Evolutionary conservation across 257 asterid species (phyloP).

Genomic region (Penstemon barbatus): DNA sequence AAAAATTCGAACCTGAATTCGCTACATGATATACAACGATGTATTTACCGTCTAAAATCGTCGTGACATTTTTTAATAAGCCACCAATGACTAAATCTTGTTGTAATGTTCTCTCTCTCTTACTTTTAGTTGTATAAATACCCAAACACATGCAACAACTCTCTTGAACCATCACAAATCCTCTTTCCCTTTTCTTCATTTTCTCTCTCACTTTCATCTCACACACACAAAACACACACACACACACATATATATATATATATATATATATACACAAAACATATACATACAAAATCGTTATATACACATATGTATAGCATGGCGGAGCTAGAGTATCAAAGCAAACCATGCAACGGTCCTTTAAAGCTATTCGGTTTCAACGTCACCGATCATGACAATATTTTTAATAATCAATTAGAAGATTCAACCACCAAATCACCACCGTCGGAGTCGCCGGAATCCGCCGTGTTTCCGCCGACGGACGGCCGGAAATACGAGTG

Average conservation of each 20-base stretch:
- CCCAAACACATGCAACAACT: constrained; percentile 65
- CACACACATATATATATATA: background rate
- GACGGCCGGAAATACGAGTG: constrained; percentile 95
- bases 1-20: no score
- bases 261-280: background rate
- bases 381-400: constrained; percentile 27
- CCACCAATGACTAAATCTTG: no score
- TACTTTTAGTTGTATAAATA: constrained; percentile 59
- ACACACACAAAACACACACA: constrained; percentile 23
- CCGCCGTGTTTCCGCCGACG: constrained; percentile 40
- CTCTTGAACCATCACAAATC: constrained; percentile 26
- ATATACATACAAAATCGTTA: background rate
- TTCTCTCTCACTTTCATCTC: constrained; percentile 19
- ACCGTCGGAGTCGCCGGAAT: constrained; percentile 46
- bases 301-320: constrained; percentile 32
- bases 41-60: no score
- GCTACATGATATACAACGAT: no score
- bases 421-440: constrained; percentile 43
- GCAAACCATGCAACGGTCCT: constrained; percentile 52
- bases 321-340: constrained; percentile 61
- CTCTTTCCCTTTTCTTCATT: constrained; percentile 21
- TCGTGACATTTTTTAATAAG: no score
- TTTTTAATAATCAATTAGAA: background rate
- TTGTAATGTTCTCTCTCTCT: background rate
- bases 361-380: constrained; percentile 85